These are phyloP conservation scores for Plasmodium gallinaceum DNA, from an alignment of 169 alveolate genomes.

Conservation along the genomic window DNA sequence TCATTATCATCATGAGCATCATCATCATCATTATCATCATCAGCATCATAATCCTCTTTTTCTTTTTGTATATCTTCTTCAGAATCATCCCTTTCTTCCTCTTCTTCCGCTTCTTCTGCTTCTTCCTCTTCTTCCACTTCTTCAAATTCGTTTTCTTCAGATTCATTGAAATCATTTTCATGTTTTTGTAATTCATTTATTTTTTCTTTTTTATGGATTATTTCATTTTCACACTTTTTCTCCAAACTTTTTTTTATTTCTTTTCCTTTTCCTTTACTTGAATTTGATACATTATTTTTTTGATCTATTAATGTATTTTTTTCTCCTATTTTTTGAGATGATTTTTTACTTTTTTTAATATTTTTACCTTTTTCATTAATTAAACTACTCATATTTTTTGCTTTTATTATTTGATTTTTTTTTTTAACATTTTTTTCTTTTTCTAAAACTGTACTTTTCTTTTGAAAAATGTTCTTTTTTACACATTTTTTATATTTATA, in stretches of 20 bases:
- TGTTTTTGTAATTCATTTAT: background rate
- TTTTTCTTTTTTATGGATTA: slow-evolving; percentile 16
- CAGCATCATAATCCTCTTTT: background rate
- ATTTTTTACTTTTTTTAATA: background rate
- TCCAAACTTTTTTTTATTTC: background rate
- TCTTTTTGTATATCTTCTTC: background rate
- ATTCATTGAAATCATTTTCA: slow-evolving; percentile 11
- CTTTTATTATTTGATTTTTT: background rate
- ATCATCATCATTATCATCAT: too few relatives aligned
- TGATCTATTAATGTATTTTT: background rate
- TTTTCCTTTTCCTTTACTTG: slow-evolving; percentile 7
- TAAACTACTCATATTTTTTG: slow-evolving; percentile 6
- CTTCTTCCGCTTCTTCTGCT: background rate
- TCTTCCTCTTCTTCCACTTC: slow-evolving; percentile 8
- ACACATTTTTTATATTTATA: slow-evolving; percentile 23
- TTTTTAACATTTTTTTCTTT: slow-evolving; percentile 37
- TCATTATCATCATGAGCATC: too few relatives aligned
- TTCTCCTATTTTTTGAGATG: slow-evolving; percentile 1
- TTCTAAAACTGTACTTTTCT: background rate
- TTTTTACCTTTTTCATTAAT: background rate
- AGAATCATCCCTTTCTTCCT: too few relatives aligned
- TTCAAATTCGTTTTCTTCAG: background rate
- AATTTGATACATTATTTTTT: background rate
- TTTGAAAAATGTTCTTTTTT: slow-evolving; percentile 35
- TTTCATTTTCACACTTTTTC: slow-evolving; percentile 6